Conservation (phyloP, 2,329 filamentous ascomycete species). For the Diaporthe longicolla region DNA sequence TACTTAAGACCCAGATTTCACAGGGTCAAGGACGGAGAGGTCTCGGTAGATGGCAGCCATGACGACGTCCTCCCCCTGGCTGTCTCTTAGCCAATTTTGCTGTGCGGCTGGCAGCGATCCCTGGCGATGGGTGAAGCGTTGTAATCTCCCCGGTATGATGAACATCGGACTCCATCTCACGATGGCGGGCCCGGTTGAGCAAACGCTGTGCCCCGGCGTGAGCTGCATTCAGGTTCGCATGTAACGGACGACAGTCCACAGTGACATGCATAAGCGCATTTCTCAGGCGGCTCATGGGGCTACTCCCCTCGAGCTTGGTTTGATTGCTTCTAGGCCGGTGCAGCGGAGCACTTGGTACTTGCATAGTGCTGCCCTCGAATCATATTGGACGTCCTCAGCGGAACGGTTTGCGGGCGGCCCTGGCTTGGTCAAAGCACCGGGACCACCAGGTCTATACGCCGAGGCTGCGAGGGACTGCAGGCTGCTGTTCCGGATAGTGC, state of each 20-base stretch:
- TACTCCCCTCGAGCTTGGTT: slow-evolving; percentile 30
- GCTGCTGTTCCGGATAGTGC: not conserved
- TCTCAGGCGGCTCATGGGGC: slow-evolving; percentile 39
- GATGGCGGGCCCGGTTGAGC: slow-evolving; percentile 39
- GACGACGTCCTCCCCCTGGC: not conserved
- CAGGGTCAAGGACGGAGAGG: slow-evolving; percentile 26
- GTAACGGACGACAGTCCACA: slow-evolving; percentile 35
- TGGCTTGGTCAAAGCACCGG: not conserved
- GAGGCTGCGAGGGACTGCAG: slow-evolving; percentile 18
- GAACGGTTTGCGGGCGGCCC: slow-evolving; percentile 5
- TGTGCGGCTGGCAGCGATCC: slow-evolving; percentile 24
- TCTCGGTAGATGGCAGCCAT: slow-evolving; percentile 23
- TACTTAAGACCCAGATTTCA: not conserved
- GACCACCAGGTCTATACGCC: not conserved
- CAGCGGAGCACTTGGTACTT: slow-evolving; percentile 13
- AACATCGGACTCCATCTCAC: slow-evolving; percentile 42
- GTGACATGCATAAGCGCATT: slow-evolving; percentile 45
- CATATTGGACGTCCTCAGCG: slow-evolving; percentile 9
- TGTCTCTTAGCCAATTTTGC: not conserved
- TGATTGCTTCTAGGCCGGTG: slow-evolving; percentile 10
- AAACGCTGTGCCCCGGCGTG: slow-evolving; percentile 24
- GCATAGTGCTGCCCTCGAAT: slow-evolving; percentile 20
- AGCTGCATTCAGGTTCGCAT: slow-evolving; percentile 29
- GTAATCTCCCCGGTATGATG: slow-evolving; percentile 43
- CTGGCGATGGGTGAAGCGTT: slow-evolving; percentile 38